Percentiles rank a stretch among this genome's conserved stretches.
These are phyloP conservation scores for Exophiala sideris DNA, from an alignment of 2,329 filamentous ascomycete species.

Conservation along the genomic window DNA sequence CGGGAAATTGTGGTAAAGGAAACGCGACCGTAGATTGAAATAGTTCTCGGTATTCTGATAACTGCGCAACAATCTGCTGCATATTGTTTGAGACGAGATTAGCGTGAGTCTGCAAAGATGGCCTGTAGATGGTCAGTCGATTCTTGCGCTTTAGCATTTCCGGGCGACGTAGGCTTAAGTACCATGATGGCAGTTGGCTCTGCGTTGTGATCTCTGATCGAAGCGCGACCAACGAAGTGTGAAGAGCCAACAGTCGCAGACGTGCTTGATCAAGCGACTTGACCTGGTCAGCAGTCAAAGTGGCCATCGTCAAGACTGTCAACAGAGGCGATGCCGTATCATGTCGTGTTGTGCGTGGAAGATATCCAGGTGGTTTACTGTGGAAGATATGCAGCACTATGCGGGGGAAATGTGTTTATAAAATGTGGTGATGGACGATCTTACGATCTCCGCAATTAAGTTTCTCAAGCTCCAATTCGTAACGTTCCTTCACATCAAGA, in stretches of 20 bases:
- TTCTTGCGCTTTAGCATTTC: neutral
- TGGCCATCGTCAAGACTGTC: constrained; percentile 33
- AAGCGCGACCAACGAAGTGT: constrained; percentile 64
- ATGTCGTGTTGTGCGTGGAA: neutral
- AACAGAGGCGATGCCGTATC: neutral
- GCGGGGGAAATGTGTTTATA: neutral
- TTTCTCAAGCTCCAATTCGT: neutral
- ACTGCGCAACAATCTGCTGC: constrained; percentile 61
- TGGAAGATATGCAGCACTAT: neutral
- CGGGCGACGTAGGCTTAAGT: constrained; percentile 28
- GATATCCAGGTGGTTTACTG: neutral
- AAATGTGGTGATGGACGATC: neutral
- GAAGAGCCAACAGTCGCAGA: constrained; percentile 64
- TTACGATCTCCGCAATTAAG: neutral
- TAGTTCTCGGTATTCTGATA: constrained; percentile 63
- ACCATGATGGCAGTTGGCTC: constrained; percentile 67
- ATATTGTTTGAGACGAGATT: constrained; percentile 70
- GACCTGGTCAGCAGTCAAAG: constrained; percentile 41
- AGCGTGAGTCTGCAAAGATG: constrained; percentile 68
- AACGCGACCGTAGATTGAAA: constrained; percentile 70
- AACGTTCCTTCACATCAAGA: neutral
- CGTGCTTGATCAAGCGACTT: constrained; percentile 70
- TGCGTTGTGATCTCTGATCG: constrained; percentile 59
- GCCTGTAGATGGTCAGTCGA: constrained; percentile 44
- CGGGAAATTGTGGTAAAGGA: constrained; percentile 72